Conservation (phyloP, 352 stramenopile genomes). For the Halophytophthora polymorphica region DNA sequence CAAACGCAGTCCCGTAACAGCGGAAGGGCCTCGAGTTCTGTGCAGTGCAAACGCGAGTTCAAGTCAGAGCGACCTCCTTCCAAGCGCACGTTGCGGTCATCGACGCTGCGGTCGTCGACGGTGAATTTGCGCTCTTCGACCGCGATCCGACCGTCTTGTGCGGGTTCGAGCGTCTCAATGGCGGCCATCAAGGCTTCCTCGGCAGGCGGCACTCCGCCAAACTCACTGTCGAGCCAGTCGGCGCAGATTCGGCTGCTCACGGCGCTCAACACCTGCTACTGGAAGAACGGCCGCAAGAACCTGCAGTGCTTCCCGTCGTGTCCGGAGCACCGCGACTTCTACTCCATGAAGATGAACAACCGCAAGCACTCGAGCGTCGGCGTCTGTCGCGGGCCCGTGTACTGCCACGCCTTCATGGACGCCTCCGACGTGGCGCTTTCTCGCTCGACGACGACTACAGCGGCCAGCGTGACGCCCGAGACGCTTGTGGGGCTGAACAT, state of each 20-base stretch:
- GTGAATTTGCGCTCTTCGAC: constrained; percentile 4
- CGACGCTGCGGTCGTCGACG: constrained; percentile 18
- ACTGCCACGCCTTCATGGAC: constrained; percentile 64
- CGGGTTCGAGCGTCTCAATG: background rate
- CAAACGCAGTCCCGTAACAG: background rate
- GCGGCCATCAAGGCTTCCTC: background rate
- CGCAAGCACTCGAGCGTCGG: constrained; percentile 83
- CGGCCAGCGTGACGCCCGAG: background rate
- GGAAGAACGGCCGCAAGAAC: constrained; percentile 90
- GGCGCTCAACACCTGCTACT: constrained; percentile 73
- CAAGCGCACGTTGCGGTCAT: constrained; percentile 21
- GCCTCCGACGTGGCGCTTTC: constrained; percentile 22
- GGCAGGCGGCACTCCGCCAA: background rate
- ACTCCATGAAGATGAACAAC: constrained; percentile 90
- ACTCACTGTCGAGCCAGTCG: constrained; percentile 5
- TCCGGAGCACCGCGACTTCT: constrained; percentile 86
- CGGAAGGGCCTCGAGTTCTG: background rate
- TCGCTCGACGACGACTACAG: constrained; percentile 3
- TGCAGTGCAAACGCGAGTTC: constrained; percentile 1
- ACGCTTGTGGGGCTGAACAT: no score
- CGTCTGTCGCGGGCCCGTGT: constrained; percentile 75
- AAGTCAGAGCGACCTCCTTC: constrained; percentile 2
- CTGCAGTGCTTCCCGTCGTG: constrained; percentile 87
- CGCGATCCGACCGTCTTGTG: background rate
- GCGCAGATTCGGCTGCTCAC: constrained; percentile 51